Evolutionary conservation across 1,139 yeast species (phyloP).

Genomic region (Geotrichum armillariae): DNA sequence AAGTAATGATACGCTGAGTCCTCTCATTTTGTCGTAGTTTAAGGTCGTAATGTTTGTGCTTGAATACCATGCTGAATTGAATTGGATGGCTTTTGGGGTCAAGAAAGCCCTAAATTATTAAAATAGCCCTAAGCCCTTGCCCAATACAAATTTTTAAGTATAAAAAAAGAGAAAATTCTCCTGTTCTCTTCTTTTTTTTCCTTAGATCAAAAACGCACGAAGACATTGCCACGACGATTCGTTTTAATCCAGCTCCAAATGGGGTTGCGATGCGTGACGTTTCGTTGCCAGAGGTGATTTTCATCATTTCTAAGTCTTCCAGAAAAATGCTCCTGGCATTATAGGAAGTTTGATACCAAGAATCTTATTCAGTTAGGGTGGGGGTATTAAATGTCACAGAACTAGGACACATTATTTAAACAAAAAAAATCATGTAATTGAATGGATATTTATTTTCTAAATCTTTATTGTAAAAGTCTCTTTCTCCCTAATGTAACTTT

Average conservation of each 20-base stretch:
- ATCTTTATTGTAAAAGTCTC: no score
- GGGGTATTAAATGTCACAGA: constrained; percentile 42
- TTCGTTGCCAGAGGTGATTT: constrained; percentile 41
- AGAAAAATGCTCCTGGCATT: constrained; percentile 40
- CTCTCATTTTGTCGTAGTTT: constrained; percentile 1
- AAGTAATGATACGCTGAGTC: background rate
- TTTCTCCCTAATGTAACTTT: no score
- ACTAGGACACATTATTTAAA: constrained; percentile 37
- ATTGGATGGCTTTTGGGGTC: background rate
- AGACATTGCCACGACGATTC: constrained; percentile 42
- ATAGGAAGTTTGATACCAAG: constrained; percentile 43
- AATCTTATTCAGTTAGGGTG: constrained; percentile 37
- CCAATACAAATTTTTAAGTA: constrained; percentile 7
- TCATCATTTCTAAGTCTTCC: constrained; percentile 35
- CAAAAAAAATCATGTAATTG: background rate
- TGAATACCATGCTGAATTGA: background rate
- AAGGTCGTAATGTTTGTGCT: no score
- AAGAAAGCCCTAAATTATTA: constrained; percentile 9
- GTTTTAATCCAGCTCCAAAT: constrained; percentile 24
- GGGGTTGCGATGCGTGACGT: constrained; percentile 24
- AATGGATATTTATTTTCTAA: background rate
- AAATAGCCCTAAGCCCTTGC: constrained; percentile 18
- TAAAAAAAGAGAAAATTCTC: constrained; percentile 16
- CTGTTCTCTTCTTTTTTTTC: constrained; percentile 34
- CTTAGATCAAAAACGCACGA: constrained; percentile 40